phyloP scores from a whole-genome alignment of 352 stramenopile species.

The Pythium grandisporangium region DNA sequence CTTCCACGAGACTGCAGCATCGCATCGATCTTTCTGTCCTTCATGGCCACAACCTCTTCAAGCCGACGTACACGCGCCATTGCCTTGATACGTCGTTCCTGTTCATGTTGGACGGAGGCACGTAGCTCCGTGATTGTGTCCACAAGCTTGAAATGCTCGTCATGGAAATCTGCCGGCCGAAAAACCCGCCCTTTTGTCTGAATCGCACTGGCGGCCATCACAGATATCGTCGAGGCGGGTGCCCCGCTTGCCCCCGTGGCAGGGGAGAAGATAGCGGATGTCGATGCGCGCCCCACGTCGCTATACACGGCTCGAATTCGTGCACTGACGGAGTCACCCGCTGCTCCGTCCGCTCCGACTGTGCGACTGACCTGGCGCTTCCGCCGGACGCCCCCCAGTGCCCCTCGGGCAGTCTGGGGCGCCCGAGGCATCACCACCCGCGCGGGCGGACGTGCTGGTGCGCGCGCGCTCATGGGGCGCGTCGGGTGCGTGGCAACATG shows the following conservation, averaged over 20 bases:
- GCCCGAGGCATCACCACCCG: background rate
- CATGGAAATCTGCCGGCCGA: slow-evolving; percentile 44
- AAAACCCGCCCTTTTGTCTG: slow-evolving; percentile 29
- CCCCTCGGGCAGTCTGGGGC: slow-evolving; percentile 2
- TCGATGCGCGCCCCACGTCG: slow-evolving; percentile 15
- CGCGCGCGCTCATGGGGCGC: slow-evolving; percentile 33
- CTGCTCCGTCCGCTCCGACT: slow-evolving; percentile 8
- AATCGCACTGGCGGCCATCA: slow-evolving; percentile 16
- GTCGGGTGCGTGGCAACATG: slow-evolving; percentile 11
- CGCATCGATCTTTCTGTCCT: slow-evolving; percentile 62
- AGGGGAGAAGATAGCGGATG: slow-evolving; percentile 4
- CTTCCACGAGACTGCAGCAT: too few relatives aligned
- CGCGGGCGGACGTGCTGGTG: slow-evolving; percentile 10
- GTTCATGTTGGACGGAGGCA: slow-evolving; percentile 30
- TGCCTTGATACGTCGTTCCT: slow-evolving; percentile 34
- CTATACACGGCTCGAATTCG: slow-evolving; percentile 43
- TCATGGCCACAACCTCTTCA: slow-evolving; percentile 54
- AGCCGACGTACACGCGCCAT: slow-evolving; percentile 35
- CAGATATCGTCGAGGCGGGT: slow-evolving; percentile 2
- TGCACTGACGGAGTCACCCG: slow-evolving; percentile 15
- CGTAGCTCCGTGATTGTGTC: slow-evolving; percentile 47
- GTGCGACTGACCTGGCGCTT: slow-evolving; percentile 31
- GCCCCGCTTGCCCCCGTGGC: slow-evolving; percentile 7
- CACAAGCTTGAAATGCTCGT: slow-evolving; percentile 52
- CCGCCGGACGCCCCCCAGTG: slow-evolving; percentile 13